Evolutionary conservation across 2,329 filamentous ascomycete species (phyloP), one percentile per base, ranked within the genome.

Genomic region (Emergomyces pasteurianus): DNA sequence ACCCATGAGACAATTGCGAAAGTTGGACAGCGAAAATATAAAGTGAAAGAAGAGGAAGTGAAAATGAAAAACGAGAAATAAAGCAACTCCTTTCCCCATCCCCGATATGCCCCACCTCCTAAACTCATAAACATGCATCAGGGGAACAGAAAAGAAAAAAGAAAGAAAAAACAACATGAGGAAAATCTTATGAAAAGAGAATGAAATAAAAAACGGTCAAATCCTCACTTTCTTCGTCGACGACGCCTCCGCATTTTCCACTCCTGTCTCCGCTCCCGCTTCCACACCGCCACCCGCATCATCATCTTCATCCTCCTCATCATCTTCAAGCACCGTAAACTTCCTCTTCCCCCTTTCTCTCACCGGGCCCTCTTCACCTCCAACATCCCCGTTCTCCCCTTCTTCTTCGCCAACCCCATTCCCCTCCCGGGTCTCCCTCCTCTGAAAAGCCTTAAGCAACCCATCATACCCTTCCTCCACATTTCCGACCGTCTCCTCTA

Each of bases 401-500:
- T 65, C 63, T 46, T 67, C 66, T 47, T 65, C 50, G 49, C 10
- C 40, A 26, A n/a, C 31, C 21, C 23, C 23, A 8, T 10, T 23
- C 53, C 26, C 64, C 12, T 47, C 63, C 57, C 14, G 64, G 53
- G 21, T 61, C 34, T 1, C n/a, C 52, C 6, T 57, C 21, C 63
- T 14, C 63, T 57, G 14, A 64, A 78, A 75, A 8, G 67, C 70
- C 31, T 71, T 80, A 18, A 86, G 69, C 53, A 84, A 73, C 61
- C 79, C 76, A 60, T 81, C 78, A 69, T 85, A 86, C 53, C 84
- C 83, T 55, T 81, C 80, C 63, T 83, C 78, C 52, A 85, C 80
- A 63, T 77, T 80, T 23, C 79, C 76, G 10, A 85, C 75, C 6
- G 81, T 83, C 42, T 80, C 78, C 66, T 86, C 84, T 14, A 87